Conservation (phyloP, 106 monocot genomes). For the Posidonia australis region DNA sequence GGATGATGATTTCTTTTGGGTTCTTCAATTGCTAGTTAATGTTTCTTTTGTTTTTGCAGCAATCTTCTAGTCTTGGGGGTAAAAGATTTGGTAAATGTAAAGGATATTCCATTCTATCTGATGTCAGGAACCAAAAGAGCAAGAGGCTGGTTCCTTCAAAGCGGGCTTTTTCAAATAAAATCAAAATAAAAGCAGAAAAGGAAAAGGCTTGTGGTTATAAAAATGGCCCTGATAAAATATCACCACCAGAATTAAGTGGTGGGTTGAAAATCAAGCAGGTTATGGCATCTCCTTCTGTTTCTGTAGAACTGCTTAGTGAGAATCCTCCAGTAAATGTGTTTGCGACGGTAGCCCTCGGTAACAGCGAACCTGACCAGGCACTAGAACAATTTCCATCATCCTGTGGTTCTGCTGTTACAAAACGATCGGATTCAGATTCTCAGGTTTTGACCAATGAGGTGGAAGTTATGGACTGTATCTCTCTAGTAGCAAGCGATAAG, state of each 20-base stretch:
- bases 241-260: not conserved
- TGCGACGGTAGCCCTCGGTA: conserved; percentile 6
- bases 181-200: conserved; percentile 4
- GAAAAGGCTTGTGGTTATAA: conserved; percentile 1
- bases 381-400: conserved; percentile 39
- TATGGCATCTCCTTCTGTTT: conserved; percentile 6
- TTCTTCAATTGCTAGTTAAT: not conserved
- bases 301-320: conserved; percentile 16
- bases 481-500: conserved; percentile 3
- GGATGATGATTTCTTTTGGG: not conserved
- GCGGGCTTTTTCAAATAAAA: conserved; percentile 3
- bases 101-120: not conserved
- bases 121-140: not conserved
- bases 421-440: conserved; percentile 22
- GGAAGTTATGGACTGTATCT: conserved; percentile 10
- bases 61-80: not conserved
- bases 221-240: conserved; percentile 6
- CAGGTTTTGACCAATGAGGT: conserved; percentile 15
- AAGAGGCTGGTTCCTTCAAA: not conserved
- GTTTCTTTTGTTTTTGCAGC: not conserved
- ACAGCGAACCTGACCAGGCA: conserved; percentile 10
- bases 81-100: not conserved
- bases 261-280: conserved; percentile 1
- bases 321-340: conserved; percentile 10
- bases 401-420: conserved; percentile 56